These are phyloP conservation scores for Erodium moschatum DNA, from an alignment of 441 rosid genomes.

Conservation along the genomic window DNA sequence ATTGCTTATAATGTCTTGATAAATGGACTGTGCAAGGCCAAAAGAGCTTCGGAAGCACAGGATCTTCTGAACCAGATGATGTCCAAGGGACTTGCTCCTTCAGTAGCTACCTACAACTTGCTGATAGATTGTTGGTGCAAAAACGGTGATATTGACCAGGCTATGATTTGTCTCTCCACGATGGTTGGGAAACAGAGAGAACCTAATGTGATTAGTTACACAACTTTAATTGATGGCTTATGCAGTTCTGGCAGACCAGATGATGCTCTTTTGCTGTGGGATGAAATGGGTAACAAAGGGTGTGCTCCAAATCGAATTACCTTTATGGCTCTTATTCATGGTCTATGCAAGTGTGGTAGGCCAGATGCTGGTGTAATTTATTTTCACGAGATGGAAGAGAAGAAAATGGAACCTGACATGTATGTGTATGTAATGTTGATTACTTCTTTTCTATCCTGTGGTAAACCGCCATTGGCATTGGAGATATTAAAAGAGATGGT, in stretches of 20 bases:
- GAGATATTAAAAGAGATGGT: constrained; percentile 58
- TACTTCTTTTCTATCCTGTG: constrained; percentile 37
- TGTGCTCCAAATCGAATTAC: constrained; percentile 45
- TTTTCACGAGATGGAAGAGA: constrained; percentile 56
- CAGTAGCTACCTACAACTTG: constrained; percentile 59
- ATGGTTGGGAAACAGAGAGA: constrained; percentile 43
- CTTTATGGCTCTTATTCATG: constrained; percentile 62
- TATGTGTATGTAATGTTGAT: constrained; percentile 46
- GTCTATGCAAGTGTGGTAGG: constrained; percentile 72
- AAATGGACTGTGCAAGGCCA: constrained; percentile 56
- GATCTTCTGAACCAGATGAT: constrained; percentile 57
- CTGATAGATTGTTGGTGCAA: constrained; percentile 82
- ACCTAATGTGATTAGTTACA: constrained; percentile 65
- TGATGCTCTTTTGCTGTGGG: constrained; percentile 60
- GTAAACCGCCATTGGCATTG: constrained; percentile 38
- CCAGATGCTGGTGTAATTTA: constrained; percentile 46
- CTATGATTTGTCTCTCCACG: constrained; percentile 43
- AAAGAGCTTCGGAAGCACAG: constrained; percentile 52
- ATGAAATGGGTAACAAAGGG: constrained; percentile 46
- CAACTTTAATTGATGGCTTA: constrained; percentile 58
- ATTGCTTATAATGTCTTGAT: constrained; percentile 68
- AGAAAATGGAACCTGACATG: constrained; percentile 55
- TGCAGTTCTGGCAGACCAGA: constrained; percentile 58
- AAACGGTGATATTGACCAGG: constrained; percentile 44
- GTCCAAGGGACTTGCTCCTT: constrained; percentile 53